Percentiles rank a stretch among this genome's conserved stretches.
Evolutionary conservation across 2,329 filamentous ascomycete species (phyloP).

Genomic region (Cladosporium sp.): DNA sequence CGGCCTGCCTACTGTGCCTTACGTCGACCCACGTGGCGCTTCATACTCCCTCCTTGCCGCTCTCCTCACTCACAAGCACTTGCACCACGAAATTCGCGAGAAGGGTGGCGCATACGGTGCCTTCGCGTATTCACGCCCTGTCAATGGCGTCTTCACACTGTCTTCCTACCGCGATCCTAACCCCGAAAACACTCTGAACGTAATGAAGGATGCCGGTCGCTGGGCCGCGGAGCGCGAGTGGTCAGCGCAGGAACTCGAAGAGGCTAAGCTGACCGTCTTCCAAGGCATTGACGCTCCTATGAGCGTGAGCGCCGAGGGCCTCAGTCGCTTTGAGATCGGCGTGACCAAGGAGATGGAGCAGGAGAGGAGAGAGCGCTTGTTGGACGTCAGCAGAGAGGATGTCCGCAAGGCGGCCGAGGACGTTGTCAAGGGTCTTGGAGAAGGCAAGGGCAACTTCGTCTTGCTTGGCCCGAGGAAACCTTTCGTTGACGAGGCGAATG

Average conservation of each 20-base stretch:
- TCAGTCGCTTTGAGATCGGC: conserved; percentile 80
- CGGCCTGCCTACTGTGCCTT: conserved; percentile 79
- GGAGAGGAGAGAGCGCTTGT: conserved; percentile 73
- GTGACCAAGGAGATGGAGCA: conserved; percentile 89
- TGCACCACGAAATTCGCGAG: conserved; percentile 96
- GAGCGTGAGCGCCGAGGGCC: conserved; percentile 83
- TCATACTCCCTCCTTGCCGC: conserved; percentile 86
- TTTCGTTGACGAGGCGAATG: conserved; percentile 63
- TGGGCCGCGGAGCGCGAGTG: conserved; percentile 82
- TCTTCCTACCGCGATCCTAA: conserved; percentile 98
- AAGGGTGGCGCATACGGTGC: conserved; percentile 97
- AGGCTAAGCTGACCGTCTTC: conserved; percentile 94
- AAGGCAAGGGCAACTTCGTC: conserved; percentile 19
- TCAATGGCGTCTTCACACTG: conserved; percentile 87
- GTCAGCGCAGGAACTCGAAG: conserved; percentile 83
- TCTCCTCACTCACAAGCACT: conserved; percentile 90
- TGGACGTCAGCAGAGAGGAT: conserved; percentile 81
- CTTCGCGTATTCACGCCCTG: conserved; percentile 75
- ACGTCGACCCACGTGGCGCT: conserved; percentile 72
- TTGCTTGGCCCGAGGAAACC: conserved; percentile 51
- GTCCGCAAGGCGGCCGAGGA: conserved; percentile 78
- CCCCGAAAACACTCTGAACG: conserved; percentile 79
- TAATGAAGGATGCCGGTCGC: conserved; percentile 78
- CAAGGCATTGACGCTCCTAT: conserved; percentile 86
- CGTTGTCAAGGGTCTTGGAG: conserved; percentile 58